Evolutionary conservation across 176 grass and related monocot genomes (phyloP), one percentile per base, ranked within the genome.

Genomic region (Ensete ventricosum): DNA sequence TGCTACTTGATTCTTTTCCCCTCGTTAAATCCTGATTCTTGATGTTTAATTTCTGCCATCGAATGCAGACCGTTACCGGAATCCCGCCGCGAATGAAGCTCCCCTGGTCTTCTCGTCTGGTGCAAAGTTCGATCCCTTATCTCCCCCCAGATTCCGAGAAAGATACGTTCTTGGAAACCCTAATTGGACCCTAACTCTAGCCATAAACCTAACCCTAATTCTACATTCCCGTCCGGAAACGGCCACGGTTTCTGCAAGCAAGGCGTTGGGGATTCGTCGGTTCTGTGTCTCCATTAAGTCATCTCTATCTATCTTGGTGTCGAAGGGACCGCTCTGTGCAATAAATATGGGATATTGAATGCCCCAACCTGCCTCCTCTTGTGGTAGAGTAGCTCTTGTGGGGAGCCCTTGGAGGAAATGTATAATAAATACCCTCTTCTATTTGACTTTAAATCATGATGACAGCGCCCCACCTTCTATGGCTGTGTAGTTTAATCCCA

Each of bases 331-430:
- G 67, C 43, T 51, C 0, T 25, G 43, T n/a, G 19, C 67, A 70
- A 50, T 70, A 70, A 70, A 50, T 70, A n/a, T 52, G 17, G 9
- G 34, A 19, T n/a, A 70, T 70, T 70, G 13, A 70, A 70, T 70
- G 48, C 34, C 19, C 23, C 43, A 70, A 70, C 67, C 43, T 50
- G 48, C 48, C 48, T 70, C 67, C 43, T n/a, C 63, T 12, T 65
- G 63, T 52, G 67, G 43, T 70, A 51, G 14, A 70, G 67, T 70
- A 14, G 29, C 9, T 34, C 11, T 70, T 13, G 16, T 19, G 14
- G 67, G 23, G 63, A 10, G 26, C 11, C 63, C 63, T 14, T 29
- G 0, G 63, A 26, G 23, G 23, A 26, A 26, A 65, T 65, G 3
- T 26, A 13, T 65, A 14, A 65, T 65, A 65, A 65, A 65, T 65